These are phyloP conservation scores for Berberis thunbergii DNA, from an alignment of 164 flowering plant species.

Conservation along the genomic window DNA sequence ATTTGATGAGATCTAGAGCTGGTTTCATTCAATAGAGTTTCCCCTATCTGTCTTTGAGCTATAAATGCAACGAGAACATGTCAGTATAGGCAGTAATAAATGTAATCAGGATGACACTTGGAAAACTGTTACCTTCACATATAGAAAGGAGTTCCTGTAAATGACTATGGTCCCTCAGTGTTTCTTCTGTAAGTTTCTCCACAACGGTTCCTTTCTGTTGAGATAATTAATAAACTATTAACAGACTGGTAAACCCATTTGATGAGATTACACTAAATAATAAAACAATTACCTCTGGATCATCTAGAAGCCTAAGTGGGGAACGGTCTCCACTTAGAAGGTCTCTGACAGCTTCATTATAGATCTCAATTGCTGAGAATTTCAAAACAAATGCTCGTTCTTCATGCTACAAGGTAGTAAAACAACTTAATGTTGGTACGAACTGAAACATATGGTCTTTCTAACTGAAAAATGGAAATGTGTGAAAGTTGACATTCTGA, in stretches of 20 bases:
- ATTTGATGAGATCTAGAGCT: conserved; percentile 99
- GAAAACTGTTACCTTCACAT: conserved; percentile 59
- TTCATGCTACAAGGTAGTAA: conserved; percentile 40
- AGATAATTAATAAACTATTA: not conserved
- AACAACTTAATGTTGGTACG: not conserved
- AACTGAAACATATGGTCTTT: no score
- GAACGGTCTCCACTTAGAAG: conserved; percentile 57
- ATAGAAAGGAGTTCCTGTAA: conserved; percentile 60
- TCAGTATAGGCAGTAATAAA: conserved; percentile 3
- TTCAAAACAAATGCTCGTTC: conserved; percentile 70
- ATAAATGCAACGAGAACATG: conserved; percentile 18
- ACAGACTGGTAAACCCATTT: not conserved
- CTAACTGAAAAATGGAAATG: no score
- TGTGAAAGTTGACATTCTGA: no score
- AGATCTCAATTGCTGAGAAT: conserved; percentile 95
- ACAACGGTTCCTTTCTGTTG: conserved; percentile 83
- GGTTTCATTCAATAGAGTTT: conserved; percentile 76
- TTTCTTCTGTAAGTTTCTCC: conserved; percentile 82
- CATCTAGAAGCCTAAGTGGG: conserved; percentile 86
- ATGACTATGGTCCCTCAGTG: conserved; percentile 53
- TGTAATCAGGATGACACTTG: not conserved
- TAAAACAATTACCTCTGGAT: conserved; percentile 69
- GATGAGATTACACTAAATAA: not conserved
- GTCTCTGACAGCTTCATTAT: conserved; percentile 88
- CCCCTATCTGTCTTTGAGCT: conserved; percentile 93